Evolutionary conservation across 2,329 filamentous ascomycete species (phyloP).

Genomic region (Metarhizium rileyi): DNA sequence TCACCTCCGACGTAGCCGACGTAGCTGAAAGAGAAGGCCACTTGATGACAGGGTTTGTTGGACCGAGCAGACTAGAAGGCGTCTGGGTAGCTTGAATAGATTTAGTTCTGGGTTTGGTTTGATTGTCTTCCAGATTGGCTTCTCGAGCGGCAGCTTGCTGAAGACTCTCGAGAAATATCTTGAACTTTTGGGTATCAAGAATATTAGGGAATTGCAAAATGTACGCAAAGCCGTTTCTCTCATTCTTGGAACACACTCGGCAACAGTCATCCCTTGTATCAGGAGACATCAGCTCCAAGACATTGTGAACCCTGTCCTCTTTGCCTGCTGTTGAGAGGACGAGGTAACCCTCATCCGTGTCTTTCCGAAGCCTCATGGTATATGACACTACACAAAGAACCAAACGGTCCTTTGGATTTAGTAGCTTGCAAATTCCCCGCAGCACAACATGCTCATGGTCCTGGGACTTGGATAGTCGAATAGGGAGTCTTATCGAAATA

Average conservation of each 20-base stretch:
- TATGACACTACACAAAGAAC: conserved; percentile 8
- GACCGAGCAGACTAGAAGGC: neutral
- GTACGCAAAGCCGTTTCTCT: conserved; percentile 2
- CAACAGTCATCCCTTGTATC: conserved; percentile 15
- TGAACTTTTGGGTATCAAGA: conserved; percentile 9
- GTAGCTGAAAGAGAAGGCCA: neutral
- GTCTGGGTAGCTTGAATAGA: neutral
- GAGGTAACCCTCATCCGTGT: conserved; percentile 12
- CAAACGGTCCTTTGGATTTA: conserved; percentile 5
- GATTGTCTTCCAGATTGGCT: neutral
- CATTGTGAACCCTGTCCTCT: conserved; percentile 9
- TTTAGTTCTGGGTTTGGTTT: neutral
- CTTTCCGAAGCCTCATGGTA: conserved; percentile 10
- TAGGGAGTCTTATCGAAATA: neutral
- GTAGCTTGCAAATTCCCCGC: conserved; percentile 10
- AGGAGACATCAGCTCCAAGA: conserved; percentile 13
- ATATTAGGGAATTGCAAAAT: conserved; percentile 12
- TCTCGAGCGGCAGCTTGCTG: conserved; percentile 6
- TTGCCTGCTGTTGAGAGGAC: conserved; percentile 10
- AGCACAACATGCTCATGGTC: conserved; percentile 10
- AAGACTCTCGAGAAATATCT: conserved; percentile 8
- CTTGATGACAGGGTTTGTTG: neutral
- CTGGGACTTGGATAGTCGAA: neutral
- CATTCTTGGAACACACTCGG: conserved; percentile 5
- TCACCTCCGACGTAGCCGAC: neutral